phyloP scores from a whole-genome alignment of 495 filamentous ascomycete genomes.

The Talaromyces liani region DNA sequence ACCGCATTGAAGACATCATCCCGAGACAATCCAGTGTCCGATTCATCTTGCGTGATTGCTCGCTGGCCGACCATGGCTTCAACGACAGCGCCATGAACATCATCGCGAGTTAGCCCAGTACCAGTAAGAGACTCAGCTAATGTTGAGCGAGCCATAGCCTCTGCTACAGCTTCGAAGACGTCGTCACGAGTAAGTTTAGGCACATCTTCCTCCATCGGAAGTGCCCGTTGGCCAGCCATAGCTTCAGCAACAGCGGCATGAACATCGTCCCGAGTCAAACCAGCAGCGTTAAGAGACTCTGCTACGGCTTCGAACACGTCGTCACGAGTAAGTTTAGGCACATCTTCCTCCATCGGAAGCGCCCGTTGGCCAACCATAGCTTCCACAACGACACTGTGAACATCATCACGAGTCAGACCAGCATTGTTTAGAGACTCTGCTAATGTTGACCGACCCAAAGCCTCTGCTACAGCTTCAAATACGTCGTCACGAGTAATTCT shows the following conservation, averaged over 20 bases:
- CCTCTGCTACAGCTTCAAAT: constrained; percentile 33
- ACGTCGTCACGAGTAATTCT: constrained; percentile 44
- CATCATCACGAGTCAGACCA: constrained; percentile 25
- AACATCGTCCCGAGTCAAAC: constrained; percentile 32
- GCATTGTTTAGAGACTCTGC: constrained; percentile 1
- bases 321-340: constrained; percentile 38
- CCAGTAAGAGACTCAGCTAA: not conserved
- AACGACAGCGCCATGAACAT: constrained; percentile 40
- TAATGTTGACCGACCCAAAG: constrained; percentile 4
- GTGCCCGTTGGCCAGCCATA: constrained; percentile 10
- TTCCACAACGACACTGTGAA: constrained; percentile 40
- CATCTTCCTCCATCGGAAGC: constrained; percentile 17
- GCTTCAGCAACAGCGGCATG: constrained; percentile 14
- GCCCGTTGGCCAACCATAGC: constrained; percentile 36
- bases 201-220: not conserved
- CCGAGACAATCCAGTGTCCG: constrained; percentile 36
- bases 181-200: constrained; percentile 42
- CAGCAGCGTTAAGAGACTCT: not conserved
- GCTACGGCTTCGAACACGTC: constrained; percentile 32
- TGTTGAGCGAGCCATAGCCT: constrained; percentile 15
- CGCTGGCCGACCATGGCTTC: constrained; percentile 39
- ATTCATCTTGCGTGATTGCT: constrained; percentile 38
- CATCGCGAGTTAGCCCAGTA: constrained; percentile 22
- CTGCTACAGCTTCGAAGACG: constrained; percentile 35
- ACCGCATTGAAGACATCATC: constrained; percentile 40